Evolutionary conservation across 2,329 filamentous ascomycete genomes (phyloP), one percentile per base, ranked within the genome.

Genomic region (Venturia oleaginea): DNA sequence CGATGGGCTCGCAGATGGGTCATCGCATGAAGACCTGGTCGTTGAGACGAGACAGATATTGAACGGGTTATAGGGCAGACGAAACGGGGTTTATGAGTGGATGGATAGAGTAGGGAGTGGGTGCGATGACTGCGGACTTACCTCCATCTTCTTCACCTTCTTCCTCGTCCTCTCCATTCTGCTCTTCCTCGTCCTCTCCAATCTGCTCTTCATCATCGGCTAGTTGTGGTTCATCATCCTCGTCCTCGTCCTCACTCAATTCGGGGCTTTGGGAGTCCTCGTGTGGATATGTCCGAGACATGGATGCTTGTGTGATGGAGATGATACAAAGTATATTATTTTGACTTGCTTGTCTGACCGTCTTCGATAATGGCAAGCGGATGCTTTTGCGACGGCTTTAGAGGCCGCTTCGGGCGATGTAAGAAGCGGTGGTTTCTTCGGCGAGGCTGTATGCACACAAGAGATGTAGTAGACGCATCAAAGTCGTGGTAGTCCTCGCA

Each of bases 71-170:
- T 57, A 34, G 51, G 51, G 51, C 51, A 57, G 22, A 57, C 15
- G 19, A 32, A 57, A 57, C 27, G 51, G n/a, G 30, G 40, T 51
- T 62, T 62, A 34, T 62, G 24, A 51, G 19, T 17, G 7, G 4
- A 57, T 27, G 24, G 34, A 19, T 24, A 30, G 27, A 30, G 48
- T 17, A 48, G 42, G 11, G 54, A 22, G 34, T 27, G 27, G 51
- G 2, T 54, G 24, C 10, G 37, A 42, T 51, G 15, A 34, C 10
- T 34, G 15, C 7, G 57, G 81, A 8, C 81, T 86, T 71, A 80
- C 88, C 66, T 87, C 88, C 72, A 77, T 88, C 70, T 78, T 86
- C 64, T 78, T 88, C 61, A 61, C 62, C 55, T 13, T 71, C 71
- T 38, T 70, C 70, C 17, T 67, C 69, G 11, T 70, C 71, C 19